A percentile compares a stretch with the other conserved stretches of the same genome.
phyloP scores from a whole-genome alignment of 148 eudicot species.

The Spergularia bocconei region DNA sequence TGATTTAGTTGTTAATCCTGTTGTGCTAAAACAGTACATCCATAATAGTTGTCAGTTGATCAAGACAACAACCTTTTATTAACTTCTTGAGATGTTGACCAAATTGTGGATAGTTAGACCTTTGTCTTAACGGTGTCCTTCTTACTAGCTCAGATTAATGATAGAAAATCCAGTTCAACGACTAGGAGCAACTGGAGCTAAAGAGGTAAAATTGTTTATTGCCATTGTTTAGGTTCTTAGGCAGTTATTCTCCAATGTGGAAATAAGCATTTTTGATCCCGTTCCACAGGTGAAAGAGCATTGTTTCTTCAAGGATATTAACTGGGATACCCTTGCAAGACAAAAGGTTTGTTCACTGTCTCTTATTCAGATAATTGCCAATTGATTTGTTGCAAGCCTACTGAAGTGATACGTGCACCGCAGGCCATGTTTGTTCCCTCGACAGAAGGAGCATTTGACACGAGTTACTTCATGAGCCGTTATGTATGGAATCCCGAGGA shows the following conservation, averaged over 20 bases:
- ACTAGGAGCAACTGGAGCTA: conserved; percentile 87
- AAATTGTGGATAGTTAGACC: background rate
- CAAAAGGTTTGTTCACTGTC: conserved; percentile 57
- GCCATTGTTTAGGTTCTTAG: conserved; percentile 6
- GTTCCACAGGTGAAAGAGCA: conserved; percentile 72
- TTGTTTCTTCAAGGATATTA: conserved; percentile 73
- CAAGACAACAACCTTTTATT: background rate
- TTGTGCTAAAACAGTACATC: too few relatives aligned
- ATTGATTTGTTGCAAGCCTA: background rate
- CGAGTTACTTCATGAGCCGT: conserved; percentile 99
- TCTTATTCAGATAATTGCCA: background rate
- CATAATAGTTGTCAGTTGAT: background rate
- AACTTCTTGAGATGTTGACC: background rate
- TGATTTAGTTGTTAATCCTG: too few relatives aligned
- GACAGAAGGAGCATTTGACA: conserved; percentile 75
- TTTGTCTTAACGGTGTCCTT: background rate
- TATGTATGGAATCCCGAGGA: conserved; percentile 96
- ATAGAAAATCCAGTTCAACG: conserved; percentile 93
- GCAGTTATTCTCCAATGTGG: conserved; percentile 1
- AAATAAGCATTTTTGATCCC: conserved; percentile 8
- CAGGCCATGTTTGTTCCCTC: conserved; percentile 97
- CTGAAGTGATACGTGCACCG: conserved; percentile 8
- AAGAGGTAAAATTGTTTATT: conserved; percentile 52
- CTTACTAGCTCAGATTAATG: conserved; percentile 54
- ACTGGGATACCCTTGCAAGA: conserved; percentile 92